These are phyloP conservation scores for Candida glucosophila DNA, from an alignment of 1,139 yeast genomes.

Conservation along the genomic window DNA sequence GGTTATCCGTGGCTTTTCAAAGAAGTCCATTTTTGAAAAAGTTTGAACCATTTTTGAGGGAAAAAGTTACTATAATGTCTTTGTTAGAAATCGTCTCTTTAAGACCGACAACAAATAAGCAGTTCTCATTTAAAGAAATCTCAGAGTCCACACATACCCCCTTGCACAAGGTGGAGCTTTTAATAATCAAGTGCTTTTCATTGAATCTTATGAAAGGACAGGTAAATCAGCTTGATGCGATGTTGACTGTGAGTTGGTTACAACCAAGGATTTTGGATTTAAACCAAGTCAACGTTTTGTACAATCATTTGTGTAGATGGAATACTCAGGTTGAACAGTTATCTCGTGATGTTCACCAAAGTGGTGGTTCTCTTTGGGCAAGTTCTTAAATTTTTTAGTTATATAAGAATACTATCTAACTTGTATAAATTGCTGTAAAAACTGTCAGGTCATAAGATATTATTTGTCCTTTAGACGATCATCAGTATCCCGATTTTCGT, in stretches of 20 bases:
- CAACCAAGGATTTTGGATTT: constrained; percentile 89
- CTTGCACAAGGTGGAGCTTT: constrained; percentile 72
- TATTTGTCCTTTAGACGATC: constrained; percentile 17
- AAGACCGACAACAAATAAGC: constrained; percentile 68
- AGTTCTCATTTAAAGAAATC: constrained; percentile 65
- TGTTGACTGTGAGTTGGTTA: constrained; percentile 82
- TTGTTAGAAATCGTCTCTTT: constrained; percentile 80
- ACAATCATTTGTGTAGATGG: constrained; percentile 70
- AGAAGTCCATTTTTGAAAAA: constrained; percentile 54
- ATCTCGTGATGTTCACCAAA: constrained; percentile 39
- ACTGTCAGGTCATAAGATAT: no score
- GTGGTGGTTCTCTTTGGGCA: no score
- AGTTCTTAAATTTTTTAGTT: no score
- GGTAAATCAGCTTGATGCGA: constrained; percentile 77
- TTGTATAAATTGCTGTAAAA: no score
- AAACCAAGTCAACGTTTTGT: constrained; percentile 72
- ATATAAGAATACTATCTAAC: no score
- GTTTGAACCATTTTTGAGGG: constrained; percentile 65
- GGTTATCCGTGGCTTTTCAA: constrained; percentile 26
- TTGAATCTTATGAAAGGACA: constrained; percentile 75
- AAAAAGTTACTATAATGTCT: constrained; percentile 88
- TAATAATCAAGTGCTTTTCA: constrained; percentile 86
- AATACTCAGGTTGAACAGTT: constrained; percentile 61
- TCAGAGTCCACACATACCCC: constrained; percentile 62
- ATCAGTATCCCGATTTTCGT: constrained; percentile 22